phyloP scores from a whole-genome alignment of 495 filamentous ascomycete genomes.

The Ascodesmis nigricans region DNA sequence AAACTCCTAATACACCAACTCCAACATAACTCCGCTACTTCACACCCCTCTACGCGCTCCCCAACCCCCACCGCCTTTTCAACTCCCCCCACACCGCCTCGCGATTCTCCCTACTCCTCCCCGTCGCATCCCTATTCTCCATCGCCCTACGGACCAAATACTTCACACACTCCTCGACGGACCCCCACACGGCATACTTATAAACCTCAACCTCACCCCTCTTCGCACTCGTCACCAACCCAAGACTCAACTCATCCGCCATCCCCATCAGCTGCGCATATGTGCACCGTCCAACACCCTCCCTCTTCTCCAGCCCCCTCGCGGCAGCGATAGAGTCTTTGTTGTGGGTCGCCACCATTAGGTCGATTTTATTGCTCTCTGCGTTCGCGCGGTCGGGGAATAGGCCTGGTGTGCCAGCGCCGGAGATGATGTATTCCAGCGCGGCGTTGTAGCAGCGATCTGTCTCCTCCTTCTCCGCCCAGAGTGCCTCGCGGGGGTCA shows the following conservation, averaged over 20 bases:
- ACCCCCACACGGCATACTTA: conserved; percentile 87
- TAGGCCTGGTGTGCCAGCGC: background rate
- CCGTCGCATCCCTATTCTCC: conserved; percentile 79
- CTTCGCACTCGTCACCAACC: conserved; percentile 31
- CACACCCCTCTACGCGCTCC: too few relatives aligned
- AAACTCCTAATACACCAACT: too few relatives aligned
- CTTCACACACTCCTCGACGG: conserved; percentile 79
- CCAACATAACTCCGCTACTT: too few relatives aligned
- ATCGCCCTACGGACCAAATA: conserved; percentile 67
- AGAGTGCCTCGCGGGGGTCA: conserved; percentile 59
- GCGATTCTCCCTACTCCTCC: conserved; percentile 50
- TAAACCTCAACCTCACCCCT: conserved; percentile 36
- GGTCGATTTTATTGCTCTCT: conserved; percentile 14
- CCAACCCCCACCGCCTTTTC: conserved; percentile 33
- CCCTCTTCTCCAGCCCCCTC: conserved; percentile 24
- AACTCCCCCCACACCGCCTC: conserved; percentile 54
- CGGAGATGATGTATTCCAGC: background rate
- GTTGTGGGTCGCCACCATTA: conserved; percentile 87
- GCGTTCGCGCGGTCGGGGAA: too few relatives aligned
- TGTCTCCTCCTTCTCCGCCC: conserved; percentile 64
- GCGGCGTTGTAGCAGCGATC: conserved; percentile 33
- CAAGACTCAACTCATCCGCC: conserved; percentile 85
- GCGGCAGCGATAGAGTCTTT: conserved; percentile 54
- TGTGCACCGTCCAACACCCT: conserved; percentile 35
- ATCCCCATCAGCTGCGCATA: conserved; percentile 91